Percentiles rank a stretch among this genome's conserved stretches.
Evolutionary conservation across 2,329 filamentous ascomycete species (phyloP).

Genomic region (Triangularia verruculosa): DNA sequence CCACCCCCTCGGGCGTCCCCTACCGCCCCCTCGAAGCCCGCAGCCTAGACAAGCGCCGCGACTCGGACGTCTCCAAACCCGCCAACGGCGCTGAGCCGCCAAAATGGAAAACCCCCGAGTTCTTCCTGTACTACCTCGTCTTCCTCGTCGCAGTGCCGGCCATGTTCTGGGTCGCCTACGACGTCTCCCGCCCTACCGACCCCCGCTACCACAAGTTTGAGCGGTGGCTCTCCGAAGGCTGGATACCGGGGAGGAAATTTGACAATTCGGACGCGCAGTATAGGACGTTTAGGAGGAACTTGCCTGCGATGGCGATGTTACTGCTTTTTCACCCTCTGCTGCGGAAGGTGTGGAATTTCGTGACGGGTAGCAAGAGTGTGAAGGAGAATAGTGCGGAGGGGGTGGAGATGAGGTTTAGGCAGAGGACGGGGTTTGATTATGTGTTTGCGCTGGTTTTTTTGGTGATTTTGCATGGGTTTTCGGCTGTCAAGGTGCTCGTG

Average conservation of each 20-base stretch:
- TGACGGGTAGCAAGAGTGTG: constrained; percentile 25
- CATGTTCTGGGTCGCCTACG: constrained; percentile 89
- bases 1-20: constrained; percentile 65
- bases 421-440: constrained; percentile 79
- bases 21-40: constrained; percentile 40
- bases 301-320: constrained; percentile 74
- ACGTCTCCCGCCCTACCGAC: constrained; percentile 78
- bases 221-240: constrained; percentile 70
- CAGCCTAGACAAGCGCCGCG: constrained; percentile 28
- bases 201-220: constrained; percentile 76
- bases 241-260: constrained; percentile 89
- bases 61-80: constrained; percentile 47
- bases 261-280: constrained; percentile 69
- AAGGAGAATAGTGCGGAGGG: constrained; percentile 38
- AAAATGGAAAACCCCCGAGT: constrained; percentile 87
- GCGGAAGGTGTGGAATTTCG: constrained; percentile 66
- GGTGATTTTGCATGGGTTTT: constrained; percentile 77
- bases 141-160: constrained; percentile 66
- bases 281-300: constrained; percentile 75
- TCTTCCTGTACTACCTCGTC: constrained; percentile 73
- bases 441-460: constrained; percentile 79
- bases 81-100: not conserved
- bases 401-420: constrained; percentile 58
- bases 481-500: constrained; percentile 72
- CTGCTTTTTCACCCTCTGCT: constrained; percentile 76